Base-by-base conservation (phyloP, 129 eudicot genomes). In the Tagetes patula region DNA sequence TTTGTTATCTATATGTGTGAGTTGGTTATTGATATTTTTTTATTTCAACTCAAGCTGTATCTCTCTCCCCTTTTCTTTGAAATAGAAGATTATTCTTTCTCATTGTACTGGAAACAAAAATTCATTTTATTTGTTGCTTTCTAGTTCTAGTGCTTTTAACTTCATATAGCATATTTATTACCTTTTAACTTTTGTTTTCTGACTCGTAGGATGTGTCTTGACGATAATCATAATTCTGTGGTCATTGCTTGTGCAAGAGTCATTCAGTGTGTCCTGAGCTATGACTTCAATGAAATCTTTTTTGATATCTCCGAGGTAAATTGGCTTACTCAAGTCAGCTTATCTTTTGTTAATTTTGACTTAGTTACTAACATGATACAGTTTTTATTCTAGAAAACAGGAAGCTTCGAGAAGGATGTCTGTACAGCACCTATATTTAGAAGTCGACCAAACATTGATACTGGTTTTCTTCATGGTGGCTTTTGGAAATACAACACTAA, bases 401-500 rank as follows among this genome's bases (percentile, higher is more conserved):
- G 89, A 66, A 50, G 80, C 20, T 78, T 75, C 71, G 75, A 67
- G 73, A 82, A 81, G 80, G 89, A 82, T 70, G 64, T 83, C n/a
- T 84, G 52, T 72, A 94, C 99, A 20, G 93, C 94, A 58, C 96
- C 99, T 40, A 79, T 94, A 70, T 94, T 94, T 71, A 87, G 99
- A 85, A 88, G 86, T 83, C 87, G 88, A 76, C 97, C 99, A 58
- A 91, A 86, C 66, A 76, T 90, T 62, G 91, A 86, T 65, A 82
- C 50, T 61, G 97, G 97, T 50, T 90, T 88, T 70, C 94, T 94
- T 73, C 85, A 84, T 56, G 99, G 97, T 72, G 97, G 97, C 37
- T 86, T 88, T 74, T 94, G 99, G 99, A 94, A 94, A 88, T 94
- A 90, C 78, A 94, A 87, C 78, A 78, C 94, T 36, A 94, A 90